A percentile compares a stretch with the other conserved stretches of the same genome.
phyloP scores from a whole-genome alignment of 768 basidiomycete species.

The Terana coerulea region DNA sequence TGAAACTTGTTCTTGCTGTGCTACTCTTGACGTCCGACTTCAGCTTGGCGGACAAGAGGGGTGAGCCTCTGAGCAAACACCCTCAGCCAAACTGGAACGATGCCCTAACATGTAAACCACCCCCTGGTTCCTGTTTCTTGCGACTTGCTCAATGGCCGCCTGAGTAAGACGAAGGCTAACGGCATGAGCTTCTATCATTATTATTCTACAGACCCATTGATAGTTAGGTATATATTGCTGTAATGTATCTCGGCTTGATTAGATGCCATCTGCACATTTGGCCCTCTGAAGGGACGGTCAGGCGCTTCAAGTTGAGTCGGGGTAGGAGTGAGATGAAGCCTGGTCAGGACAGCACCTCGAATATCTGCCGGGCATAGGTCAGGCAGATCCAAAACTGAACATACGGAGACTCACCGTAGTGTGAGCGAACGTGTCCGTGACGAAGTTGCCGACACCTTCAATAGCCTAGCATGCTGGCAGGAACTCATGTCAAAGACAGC shows the following conservation, averaged over 20 bases:
- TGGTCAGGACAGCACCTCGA: no score
- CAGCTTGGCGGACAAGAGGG: slow-evolving; percentile 50
- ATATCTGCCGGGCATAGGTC: no score
- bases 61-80: slow-evolving; percentile 37
- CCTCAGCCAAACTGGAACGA: slow-evolving; percentile 81
- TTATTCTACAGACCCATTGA: not conserved
- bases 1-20: slow-evolving; percentile 68
- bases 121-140: slow-evolving; percentile 37
- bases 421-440: no score
- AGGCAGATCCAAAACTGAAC: no score
- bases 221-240: not conserved
- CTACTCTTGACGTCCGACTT: slow-evolving; percentile 64
- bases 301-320: no score
- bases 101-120: slow-evolving; percentile 62
- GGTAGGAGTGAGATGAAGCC: no score
- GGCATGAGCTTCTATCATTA: slow-evolving; percentile 5
- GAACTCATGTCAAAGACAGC: not conserved
- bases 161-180: not conserved
- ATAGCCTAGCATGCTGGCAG: no score
- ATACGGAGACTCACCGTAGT: no score
- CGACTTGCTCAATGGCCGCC: not conserved
- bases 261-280: slow-evolving; percentile 42
- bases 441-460: no score
- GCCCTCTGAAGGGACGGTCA: not conserved
- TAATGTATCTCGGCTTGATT: no score